Base-by-base conservation (phyloP, 73 alveolate genomes). In the Breviolum minutum region DNA sequence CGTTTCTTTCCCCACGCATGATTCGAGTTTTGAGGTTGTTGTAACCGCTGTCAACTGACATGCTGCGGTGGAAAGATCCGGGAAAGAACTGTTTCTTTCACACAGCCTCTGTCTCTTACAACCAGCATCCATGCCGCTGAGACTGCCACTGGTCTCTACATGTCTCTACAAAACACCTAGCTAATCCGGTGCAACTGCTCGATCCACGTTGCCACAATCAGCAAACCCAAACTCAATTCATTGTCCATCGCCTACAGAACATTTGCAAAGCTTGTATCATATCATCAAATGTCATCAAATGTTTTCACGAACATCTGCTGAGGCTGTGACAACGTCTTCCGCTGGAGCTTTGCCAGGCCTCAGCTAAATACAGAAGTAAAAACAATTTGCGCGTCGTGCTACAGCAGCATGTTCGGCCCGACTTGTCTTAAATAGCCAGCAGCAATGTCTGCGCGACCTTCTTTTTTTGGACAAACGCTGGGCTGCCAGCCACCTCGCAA, bases 261-360 rank as follows among this genome's bases (percentile, higher is more conserved):
- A n/a, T n/a, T n/a, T n/a, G n/a, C n/a, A n/a, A n/a, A n/a, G n/a
- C n/a, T n/a, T n/a, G n/a, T n/a, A n/a, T n/a, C 54, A 40, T 0
- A 3, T 2, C 54, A 40, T 40, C 54, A 40, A 40, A 40, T 40
- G 54, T 40, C 54, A 40, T 40, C 54, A 40, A 3, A 40, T 40
- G 54, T 40, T 40, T 40, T 40, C 54, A 40, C 54, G 5, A 40
- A 40, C 54, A 40, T 40, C 54, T 40, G 54, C 54, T 48, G 30
- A 32, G 89, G 60, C 89, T 62, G 54, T 17, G 20, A 20, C 98
- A 92, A n/a, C 14, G 91, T 81, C 90, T 92, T 92, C 83, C 98
- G 89, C 98, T 92, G 98, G 81, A 92, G 98, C 98, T 76, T 92
- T 74, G 98, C 98, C 98, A 92, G 90, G 81, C 98, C 98, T 92